Conservation (phyloP, 2,329 filamentous ascomycete species). For the Colletotrichum theobromicola region DNA sequence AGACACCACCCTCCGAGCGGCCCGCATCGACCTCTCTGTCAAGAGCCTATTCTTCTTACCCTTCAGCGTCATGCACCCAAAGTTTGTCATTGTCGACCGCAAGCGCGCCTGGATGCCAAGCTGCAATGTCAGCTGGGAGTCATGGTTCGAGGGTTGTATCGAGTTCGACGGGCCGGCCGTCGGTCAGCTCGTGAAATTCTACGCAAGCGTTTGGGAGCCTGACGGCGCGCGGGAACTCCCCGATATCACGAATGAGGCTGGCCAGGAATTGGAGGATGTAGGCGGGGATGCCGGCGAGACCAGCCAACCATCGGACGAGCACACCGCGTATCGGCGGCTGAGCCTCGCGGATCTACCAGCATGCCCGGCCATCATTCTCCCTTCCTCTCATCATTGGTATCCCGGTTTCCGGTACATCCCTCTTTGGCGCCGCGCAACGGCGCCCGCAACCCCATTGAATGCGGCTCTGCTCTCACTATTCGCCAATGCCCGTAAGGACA, state of each 20-base stretch:
- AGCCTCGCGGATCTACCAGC: slow-evolving; percentile 20
- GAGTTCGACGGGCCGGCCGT: slow-evolving; percentile 69
- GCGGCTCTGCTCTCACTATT: slow-evolving; percentile 67
- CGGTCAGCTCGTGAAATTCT: slow-evolving; percentile 68
- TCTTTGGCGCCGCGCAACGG: slow-evolving; percentile 52
- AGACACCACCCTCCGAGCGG: slow-evolving; percentile 53
- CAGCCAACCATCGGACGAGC: not conserved
- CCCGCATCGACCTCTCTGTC: slow-evolving; percentile 70
- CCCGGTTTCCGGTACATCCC: slow-evolving; percentile 66
- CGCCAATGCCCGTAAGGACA: slow-evolving; percentile 57
- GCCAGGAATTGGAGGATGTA: not conserved
- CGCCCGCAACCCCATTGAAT: slow-evolving; percentile 73
- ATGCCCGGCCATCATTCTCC: slow-evolving; percentile 68
- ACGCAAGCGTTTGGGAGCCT: slow-evolving; percentile 68
- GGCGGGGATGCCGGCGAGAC: not conserved
- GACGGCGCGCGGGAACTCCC: not conserved
- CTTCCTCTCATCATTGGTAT: slow-evolving; percentile 75
- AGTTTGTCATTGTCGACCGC: slow-evolving; percentile 78
- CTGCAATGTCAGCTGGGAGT: slow-evolving; percentile 86
- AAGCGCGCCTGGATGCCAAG: slow-evolving; percentile 72
- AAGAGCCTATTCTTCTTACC: slow-evolving; percentile 83
- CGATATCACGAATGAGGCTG: not conserved
- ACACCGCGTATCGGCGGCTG: slow-evolving; percentile 10
- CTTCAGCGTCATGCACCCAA: slow-evolving; percentile 87
- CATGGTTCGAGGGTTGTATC: slow-evolving; percentile 84